phyloP scores from a whole-genome alignment of 148 eudicot genomes.

The Pharnaceum exiguum region DNA sequence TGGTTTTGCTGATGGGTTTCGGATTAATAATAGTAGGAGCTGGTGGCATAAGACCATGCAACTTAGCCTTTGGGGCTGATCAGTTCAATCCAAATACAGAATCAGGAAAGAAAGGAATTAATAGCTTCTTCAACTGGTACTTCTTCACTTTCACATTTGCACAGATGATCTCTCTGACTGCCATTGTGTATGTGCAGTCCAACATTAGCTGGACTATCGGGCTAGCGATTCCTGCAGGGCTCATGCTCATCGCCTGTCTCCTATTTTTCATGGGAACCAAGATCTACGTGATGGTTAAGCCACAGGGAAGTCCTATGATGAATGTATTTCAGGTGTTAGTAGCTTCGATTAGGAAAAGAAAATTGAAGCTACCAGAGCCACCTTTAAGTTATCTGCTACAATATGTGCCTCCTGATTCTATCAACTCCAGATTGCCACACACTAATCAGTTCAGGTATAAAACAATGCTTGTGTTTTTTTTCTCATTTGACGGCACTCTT shows the following conservation, averaged over 20 bases:
- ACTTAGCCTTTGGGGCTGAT: slow-evolving; percentile 91
- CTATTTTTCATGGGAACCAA: slow-evolving; percentile 55
- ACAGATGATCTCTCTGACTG: slow-evolving; percentile 62
- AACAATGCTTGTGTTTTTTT: too few relatives aligned
- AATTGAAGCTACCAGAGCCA: slow-evolving; percentile 30
- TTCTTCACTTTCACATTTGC: slow-evolving; percentile 84
- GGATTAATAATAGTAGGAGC: slow-evolving; percentile 67
- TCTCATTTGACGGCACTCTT: not conserved
- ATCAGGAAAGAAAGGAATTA: slow-evolving; percentile 71
- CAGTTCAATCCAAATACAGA: slow-evolving; percentile 81
- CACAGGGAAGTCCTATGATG: slow-evolving; percentile 71
- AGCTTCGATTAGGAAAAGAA: slow-evolving; percentile 60
- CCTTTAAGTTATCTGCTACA: slow-evolving; percentile 34
- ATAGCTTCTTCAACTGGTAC: slow-evolving; percentile 95
- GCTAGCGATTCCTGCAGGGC: slow-evolving; percentile 55
- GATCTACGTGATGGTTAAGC: slow-evolving; percentile 68
- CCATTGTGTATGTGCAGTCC: slow-evolving; percentile 70
- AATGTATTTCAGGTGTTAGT: slow-evolving; percentile 54
- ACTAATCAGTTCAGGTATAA: slow-evolving; percentile 78
- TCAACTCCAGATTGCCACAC: slow-evolving; percentile 54
- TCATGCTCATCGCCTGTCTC: slow-evolving; percentile 55
- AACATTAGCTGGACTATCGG: slow-evolving; percentile 79
- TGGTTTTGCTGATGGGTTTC: slow-evolving; percentile 50
- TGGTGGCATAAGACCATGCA: slow-evolving; percentile 75
- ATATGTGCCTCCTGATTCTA: slow-evolving; percentile 42